Evolutionary conservation across 441 rosid species (phyloP), one percentile per base, ranked within the genome.

Genomic region (Aquilaria agallochum): DNA sequence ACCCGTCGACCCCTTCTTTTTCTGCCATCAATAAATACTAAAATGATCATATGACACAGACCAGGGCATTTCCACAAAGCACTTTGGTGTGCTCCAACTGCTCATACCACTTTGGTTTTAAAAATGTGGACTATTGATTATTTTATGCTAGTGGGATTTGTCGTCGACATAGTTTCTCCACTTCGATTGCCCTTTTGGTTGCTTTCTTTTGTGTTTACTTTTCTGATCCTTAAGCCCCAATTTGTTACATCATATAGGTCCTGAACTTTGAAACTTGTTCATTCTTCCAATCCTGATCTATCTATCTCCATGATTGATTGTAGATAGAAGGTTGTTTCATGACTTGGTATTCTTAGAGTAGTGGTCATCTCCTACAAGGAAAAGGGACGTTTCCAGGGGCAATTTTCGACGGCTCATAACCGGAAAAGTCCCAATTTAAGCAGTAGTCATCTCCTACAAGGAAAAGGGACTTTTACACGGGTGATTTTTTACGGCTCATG

Each of bases 111-210:
- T 64, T 58, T 66, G 15, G 15, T 59, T 63, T 76, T 49, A 66
- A 70, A 62, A 59, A 75, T 69, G 69, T 73, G 42, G 6, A 20
- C 27, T 20, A 20, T 36, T 5, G 7, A 36, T 36, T 36, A 36
- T 36, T 36, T 76, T 74, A 55, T 72, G 75, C 27, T 76, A 73
- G 71, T 80, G 83, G 87, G 77, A 70, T 73, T 72, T 69, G 33
- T 56, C 64, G 61, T 78, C 88, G 71, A 55, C 64, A 67, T 44
- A 78, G 72, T 80, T 78, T 70, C 72, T 62, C 83, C 81, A 78
- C 77, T 63, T 42, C 58, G 30, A 5, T 20, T 31, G 14, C 11
- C 57, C 32, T 47, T 47, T 15, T 11, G 50, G 56, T 42, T 31
- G 40, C 57, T 32, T 7, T 31, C 13, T 53, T 53, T 10, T 7